Conservation (phyloP, 139 green algal species). For the Volvox reticuliferus region DNA sequence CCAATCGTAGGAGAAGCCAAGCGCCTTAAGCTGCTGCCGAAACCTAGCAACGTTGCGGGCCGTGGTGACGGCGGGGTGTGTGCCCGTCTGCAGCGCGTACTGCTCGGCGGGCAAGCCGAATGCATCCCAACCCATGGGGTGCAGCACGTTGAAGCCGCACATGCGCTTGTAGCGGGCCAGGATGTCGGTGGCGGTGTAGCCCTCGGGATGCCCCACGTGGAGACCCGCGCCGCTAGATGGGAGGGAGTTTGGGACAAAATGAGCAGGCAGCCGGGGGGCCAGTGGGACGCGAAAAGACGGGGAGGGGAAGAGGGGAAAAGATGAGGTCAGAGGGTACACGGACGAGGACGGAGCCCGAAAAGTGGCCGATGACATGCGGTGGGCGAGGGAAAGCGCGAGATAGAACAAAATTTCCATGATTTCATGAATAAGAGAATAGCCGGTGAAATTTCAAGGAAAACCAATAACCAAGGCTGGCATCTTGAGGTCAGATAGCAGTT, state of each 20-base stretch:
- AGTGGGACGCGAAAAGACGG: not conserved
- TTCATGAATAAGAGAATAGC: no score
- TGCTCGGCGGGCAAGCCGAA: conserved; percentile 99
- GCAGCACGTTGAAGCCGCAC: conserved; percentile 96
- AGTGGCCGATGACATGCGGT: no score
- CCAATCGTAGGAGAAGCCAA: conserved; percentile 98
- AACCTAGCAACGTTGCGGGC: conserved; percentile 93
- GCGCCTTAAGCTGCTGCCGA: conserved; percentile 90
- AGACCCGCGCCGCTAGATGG: conserved; percentile 80
- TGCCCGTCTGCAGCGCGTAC: conserved; percentile 96
- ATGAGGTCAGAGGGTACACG: not conserved
- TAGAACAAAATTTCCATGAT: not conserved
- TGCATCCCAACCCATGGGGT: conserved; percentile 99
- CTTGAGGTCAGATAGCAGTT: no score
- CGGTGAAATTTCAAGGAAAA: no score
- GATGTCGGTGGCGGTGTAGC: conserved; percentile 98
- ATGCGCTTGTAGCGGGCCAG: conserved; percentile 97
- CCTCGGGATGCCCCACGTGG: conserved; percentile 93
- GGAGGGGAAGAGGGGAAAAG: not conserved
- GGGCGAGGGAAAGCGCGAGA: not conserved
- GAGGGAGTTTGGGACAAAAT: not conserved
- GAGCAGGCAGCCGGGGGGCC: not conserved
- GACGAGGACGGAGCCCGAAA: not conserved
- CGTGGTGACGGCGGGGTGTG: conserved; percentile 94
- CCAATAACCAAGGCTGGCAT: no score